phyloP scores from a whole-genome alignment of 768 basidiomycete species.

The Tulasnella sp. region DNA sequence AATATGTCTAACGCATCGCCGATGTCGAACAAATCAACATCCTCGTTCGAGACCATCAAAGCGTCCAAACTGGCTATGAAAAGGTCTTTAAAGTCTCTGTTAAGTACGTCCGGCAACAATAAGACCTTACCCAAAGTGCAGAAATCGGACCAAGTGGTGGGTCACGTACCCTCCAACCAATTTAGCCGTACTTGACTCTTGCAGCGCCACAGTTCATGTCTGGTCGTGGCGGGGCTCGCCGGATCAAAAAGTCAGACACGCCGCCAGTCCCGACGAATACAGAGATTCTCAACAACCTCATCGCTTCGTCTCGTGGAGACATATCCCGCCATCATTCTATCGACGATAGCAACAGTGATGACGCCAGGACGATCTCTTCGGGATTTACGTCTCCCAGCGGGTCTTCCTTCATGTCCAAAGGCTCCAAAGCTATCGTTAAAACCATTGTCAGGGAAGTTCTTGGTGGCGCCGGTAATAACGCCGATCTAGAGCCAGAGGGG shows the following conservation, averaged over 20 bases:
- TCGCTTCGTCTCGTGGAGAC: neutral
- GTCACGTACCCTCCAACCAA: neutral
- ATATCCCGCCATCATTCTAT: neutral
- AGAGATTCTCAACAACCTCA: slow-evolving; percentile 5
- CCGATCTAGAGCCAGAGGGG: neutral
- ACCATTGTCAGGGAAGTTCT: neutral
- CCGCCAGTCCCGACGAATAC: slow-evolving; percentile 4
- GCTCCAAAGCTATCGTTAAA: slow-evolving; percentile 3
- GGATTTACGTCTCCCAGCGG: neutral
- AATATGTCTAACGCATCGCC: neutral
- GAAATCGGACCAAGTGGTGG: slow-evolving; percentile 6
- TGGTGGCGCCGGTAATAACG: slow-evolving; percentile 9
- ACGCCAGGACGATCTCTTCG: neutral
- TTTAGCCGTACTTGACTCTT: neutral
- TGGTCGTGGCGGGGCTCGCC: slow-evolving; percentile 11
- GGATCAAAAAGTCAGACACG: neutral
- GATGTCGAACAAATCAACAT: neutral
- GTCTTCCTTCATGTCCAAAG: neutral
- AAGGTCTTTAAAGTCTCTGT: neutral
- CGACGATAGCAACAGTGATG: neutral
- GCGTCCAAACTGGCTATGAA: neutral
- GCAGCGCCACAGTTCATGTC: neutral
- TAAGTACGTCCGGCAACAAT: slow-evolving; percentile 8
- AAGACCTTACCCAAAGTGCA: neutral
- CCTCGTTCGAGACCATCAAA: slow-evolving; percentile 10